Evolutionary conservation across 495 filamentous ascomycete species (phyloP), one percentile per base, ranked within the genome.

Genomic region (Penicillium longicatenatum): DNA sequence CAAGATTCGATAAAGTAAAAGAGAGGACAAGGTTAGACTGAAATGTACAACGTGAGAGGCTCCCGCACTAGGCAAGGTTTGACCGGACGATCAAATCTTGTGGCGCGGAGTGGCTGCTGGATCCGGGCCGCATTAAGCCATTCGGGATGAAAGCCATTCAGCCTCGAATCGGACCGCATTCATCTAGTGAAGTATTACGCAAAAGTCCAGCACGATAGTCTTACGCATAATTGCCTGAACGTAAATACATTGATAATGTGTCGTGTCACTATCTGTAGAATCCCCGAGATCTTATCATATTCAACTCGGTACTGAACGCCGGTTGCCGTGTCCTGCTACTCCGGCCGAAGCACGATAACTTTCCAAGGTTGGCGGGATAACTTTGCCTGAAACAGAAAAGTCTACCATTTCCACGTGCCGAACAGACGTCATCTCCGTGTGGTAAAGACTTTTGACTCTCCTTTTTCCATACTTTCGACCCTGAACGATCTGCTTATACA

Each of bases 381-480:
- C 31, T 6, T 39, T 19, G 26, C 49, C 49, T 35, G 21, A 41
- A 51, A 35, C 49, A 24, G 49, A 20, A 31, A 53, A 41, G 39
- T 10, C 37, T 20, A 21, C n/a, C 19, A 20, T 54, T 52, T 55
- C 58, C 52, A 47, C 52, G 46, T 55, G 47, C 37, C 16, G 41
- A 37, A 52, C 46, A 29, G 52, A 60, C 51, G 57, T 60, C 58
- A 60, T 60, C 52, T 31, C 22, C 29, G 10, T 49, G 19, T 6
- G 21, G 21, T 16, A 16, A 48, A 48, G 12, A 50, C 20, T 39
- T 16, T 8, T 20, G 35, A 14, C 46, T 45, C 52, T 24, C 11
- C 12, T 37, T 58, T 51, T 43, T 11, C 22, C 11, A 35, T 11
- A 12, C 12, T 3, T 44, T 6, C 16, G 33, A 17, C 4, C 47